Conservation (phyloP, 2,329 filamentous ascomycete genomes). For the Beauveria brongniartii region DNA sequence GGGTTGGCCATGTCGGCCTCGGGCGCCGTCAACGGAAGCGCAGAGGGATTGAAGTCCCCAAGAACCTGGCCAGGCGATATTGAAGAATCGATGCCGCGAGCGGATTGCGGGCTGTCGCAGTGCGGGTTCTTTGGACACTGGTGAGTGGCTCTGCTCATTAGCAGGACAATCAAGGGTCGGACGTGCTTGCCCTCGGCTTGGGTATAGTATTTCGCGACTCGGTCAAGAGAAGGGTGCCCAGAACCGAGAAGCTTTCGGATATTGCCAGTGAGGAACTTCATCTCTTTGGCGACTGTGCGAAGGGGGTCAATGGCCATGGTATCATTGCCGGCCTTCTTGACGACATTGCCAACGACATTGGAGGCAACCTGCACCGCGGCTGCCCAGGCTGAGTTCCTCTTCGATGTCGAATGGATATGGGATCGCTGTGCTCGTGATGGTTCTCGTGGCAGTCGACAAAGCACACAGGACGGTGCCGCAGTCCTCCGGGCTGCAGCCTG, state of each 20-base stretch:
- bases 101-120: conserved; percentile 31
- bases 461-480: conserved; percentile 21
- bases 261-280: conserved; percentile 91
- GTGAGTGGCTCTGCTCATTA: conserved; percentile 94
- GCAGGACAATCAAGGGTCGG: conserved; percentile 83
- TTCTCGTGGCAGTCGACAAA: conserved; percentile 26
- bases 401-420: conserved; percentile 35
- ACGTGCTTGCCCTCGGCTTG: conserved; percentile 95
- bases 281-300: conserved; percentile 85
- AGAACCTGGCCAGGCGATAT: conserved; percentile 54
- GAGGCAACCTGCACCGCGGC: conserved; percentile 64
- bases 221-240: conserved; percentile 88
- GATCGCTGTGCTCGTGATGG: conserved; percentile 25
- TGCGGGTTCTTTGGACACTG: conserved; percentile 54
- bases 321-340: conserved; percentile 52
- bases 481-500: conserved; percentile 26
- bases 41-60: conserved; percentile 71
- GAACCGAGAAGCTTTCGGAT: conserved; percentile 89
- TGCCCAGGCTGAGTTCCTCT: conserved; percentile 59
- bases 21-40: conserved; percentile 33
- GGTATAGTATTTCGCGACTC: conserved; percentile 96
- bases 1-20: conserved; percentile 28
- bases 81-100: conserved; percentile 41
- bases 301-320: conserved; percentile 78
- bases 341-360: conserved; percentile 61